These are phyloP conservation scores for Nakaseomyces glabratus DNA, from an alignment of 1,139 yeast genomes.

Conservation along the genomic window DNA sequence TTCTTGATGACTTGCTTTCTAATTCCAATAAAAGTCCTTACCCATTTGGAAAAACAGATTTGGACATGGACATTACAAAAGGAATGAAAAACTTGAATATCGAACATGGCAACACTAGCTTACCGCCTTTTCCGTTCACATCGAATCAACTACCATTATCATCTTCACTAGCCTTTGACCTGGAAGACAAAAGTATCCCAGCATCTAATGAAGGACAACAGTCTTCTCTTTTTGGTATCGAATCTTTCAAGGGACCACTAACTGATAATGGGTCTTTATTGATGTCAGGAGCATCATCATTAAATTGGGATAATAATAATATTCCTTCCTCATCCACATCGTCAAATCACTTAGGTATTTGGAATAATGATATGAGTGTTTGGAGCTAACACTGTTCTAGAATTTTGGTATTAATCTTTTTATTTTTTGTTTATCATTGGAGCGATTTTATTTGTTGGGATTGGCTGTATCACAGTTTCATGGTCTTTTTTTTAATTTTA, in stretches of 20 bases:
- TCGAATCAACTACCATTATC: conserved; percentile 1
- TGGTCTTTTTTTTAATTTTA: not conserved
- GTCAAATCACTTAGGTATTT: conserved; percentile 21
- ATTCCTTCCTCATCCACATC: conserved; percentile 20
- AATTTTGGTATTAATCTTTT: conserved; percentile 7
- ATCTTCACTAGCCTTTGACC: conserved; percentile 3
- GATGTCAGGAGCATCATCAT: not conserved
- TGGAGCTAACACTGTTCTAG: conserved; percentile 23
- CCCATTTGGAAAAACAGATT: too few relatives aligned
- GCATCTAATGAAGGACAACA: not conserved
- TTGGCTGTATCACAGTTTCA: not conserved
- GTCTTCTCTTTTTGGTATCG: conserved; percentile 2
- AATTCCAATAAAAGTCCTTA: too few relatives aligned
- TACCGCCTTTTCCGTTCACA: conserved; percentile 2
- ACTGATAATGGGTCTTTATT: not conserved
- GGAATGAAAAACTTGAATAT: too few relatives aligned
- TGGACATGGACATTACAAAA: too few relatives aligned
- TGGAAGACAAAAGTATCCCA: not conserved
- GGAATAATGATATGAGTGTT: conserved; percentile 32
- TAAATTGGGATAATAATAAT: conserved; percentile 12
- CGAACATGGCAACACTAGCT: too few relatives aligned
- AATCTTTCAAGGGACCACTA: conserved; percentile 2
- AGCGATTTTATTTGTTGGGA: conserved; percentile 3
- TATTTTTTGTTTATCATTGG: conserved; percentile 1
- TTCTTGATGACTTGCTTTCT: too few relatives aligned